A percentile compares a stretch with the other conserved stretches of the same genome.
Evolutionary conservation across 495 filamentous ascomycete genomes (phyloP).

Genomic region (Echria macrotheca): DNA sequence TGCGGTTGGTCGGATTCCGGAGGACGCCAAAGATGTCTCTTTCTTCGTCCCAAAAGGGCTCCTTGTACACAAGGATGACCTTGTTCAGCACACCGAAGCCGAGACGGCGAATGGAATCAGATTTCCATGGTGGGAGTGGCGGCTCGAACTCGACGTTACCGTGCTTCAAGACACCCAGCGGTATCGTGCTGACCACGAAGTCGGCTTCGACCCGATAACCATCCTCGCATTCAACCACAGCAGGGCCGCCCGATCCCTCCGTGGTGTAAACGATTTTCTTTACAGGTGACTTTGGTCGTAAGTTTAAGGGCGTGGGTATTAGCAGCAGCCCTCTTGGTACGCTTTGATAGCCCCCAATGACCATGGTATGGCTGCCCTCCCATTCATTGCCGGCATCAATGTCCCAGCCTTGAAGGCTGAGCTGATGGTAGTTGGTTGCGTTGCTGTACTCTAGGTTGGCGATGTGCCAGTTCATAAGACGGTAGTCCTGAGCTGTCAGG

Average conservation of each 20-base stretch:
- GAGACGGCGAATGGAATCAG: slow-evolving; percentile 72
- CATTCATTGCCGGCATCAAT: slow-evolving; percentile 97
- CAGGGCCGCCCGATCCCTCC: slow-evolving; percentile 29
- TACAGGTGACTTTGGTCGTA: slow-evolving; percentile 66
- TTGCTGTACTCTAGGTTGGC: slow-evolving; percentile 98
- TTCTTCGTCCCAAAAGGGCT: slow-evolving; percentile 88
- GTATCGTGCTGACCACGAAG: slow-evolving; percentile 79
- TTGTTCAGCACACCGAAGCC: slow-evolving; percentile 97
- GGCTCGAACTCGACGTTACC: slow-evolving; percentile 71
- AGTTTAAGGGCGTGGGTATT: slow-evolving; percentile 70
- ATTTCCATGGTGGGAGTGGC: slow-evolving; percentile 79
- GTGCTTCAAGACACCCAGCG: slow-evolving; percentile 84
- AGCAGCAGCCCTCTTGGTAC: slow-evolving; percentile 76
- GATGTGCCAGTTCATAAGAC: slow-evolving; percentile 95
- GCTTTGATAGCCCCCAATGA: slow-evolving; percentile 88
- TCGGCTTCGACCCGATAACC: slow-evolving; percentile 76
- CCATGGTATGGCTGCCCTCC: slow-evolving; percentile 85
- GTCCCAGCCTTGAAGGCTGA: slow-evolving; percentile 92
- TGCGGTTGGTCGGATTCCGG: slow-evolving; percentile 54
- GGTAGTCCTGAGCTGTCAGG: slow-evolving; percentile 76
- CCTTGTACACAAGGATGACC: slow-evolving; percentile 81
- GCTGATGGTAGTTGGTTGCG: slow-evolving; percentile 74
- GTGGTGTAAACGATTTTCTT: slow-evolving; percentile 61
- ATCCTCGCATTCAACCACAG: slow-evolving; percentile 70
- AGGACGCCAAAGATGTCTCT: slow-evolving; percentile 92